Percentiles rank a stretch among this genome's conserved stretches.
phyloP scores from a whole-genome alignment of 2,329 filamentous ascomycete species.

The Cladosporium cucumerinum region DNA sequence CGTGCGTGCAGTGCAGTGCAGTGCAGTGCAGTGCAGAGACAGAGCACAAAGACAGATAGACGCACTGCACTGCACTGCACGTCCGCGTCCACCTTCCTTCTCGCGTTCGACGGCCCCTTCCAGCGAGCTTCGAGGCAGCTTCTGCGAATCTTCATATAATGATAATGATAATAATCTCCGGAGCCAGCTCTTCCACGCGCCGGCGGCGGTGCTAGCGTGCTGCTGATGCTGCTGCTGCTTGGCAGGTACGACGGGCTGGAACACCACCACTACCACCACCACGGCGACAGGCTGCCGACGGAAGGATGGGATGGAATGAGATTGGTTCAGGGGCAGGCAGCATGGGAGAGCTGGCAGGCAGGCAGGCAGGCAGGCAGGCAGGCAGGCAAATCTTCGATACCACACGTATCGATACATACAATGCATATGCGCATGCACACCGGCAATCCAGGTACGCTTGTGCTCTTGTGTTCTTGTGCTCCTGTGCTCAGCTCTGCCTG shows the following conservation, averaged over 20 bases:
- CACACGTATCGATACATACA: too few relatives aligned
- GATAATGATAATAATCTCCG: too few relatives aligned
- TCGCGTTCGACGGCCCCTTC: neutral
- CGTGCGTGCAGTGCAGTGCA: neutral
- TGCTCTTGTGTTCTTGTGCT: neutral
- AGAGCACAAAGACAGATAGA: neutral
- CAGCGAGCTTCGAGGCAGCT: neutral
- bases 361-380: too few relatives aligned
- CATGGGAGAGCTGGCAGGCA: neutral
- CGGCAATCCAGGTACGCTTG: neutral
- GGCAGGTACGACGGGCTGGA: constrained; percentile 2
- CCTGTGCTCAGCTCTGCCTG: neutral
- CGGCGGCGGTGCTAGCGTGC: neutral
- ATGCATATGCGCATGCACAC: neutral
- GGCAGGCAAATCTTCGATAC: neutral
- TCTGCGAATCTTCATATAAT: neutral
- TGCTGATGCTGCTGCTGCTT: neutral
- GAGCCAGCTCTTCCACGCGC: constrained; percentile 1
- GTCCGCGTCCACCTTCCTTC: too few relatives aligned
- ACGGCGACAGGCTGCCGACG: neutral
- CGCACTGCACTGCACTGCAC: too few relatives aligned
- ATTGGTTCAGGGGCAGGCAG: neutral
- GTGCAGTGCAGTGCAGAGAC: neutral
- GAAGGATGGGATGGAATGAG: too few relatives aligned
- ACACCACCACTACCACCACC: too few relatives aligned